Conservation (phyloP, 2,329 filamentous ascomycete genomes). For the Aureobasidium uvarum region DNA sequence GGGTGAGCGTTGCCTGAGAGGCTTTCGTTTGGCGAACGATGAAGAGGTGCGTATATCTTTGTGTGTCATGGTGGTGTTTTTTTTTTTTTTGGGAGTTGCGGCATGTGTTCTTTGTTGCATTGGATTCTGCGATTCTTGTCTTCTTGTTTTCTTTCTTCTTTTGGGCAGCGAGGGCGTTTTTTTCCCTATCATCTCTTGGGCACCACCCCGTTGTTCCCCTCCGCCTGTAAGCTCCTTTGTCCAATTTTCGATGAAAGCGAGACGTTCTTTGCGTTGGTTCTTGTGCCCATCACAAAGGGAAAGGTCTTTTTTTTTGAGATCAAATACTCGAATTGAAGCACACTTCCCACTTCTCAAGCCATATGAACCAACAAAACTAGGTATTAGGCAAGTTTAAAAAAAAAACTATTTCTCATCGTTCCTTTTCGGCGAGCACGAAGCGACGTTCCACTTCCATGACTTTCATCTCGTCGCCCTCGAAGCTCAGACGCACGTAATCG, state of each 20-base stretch:
- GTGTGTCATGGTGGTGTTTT: background rate
- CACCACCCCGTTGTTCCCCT: background rate
- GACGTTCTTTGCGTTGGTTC: too few relatives aligned
- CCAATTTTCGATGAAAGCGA: background rate
- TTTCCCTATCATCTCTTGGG: background rate
- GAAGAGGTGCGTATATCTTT: background rate
- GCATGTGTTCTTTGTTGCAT: too few relatives aligned
- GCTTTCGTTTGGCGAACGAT: background rate
- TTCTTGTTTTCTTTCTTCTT: background rate
- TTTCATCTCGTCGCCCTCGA: conserved; percentile 48
- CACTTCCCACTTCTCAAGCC: background rate
- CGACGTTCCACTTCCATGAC: conserved; percentile 52
- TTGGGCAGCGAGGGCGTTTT: conserved; percentile 7
- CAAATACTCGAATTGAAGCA: too few relatives aligned
- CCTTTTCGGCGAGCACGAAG: conserved; percentile 47
- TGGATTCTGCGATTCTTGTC: background rate
- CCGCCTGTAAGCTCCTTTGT: background rate
- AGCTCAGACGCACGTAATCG: conserved; percentile 46
- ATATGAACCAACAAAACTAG: too few relatives aligned
- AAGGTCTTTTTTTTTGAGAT: too few relatives aligned
- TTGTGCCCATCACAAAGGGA: too few relatives aligned
- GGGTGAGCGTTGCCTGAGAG: conserved; percentile 31
- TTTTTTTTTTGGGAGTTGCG: background rate
- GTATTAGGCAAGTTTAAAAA: too few relatives aligned
- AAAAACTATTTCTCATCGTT: too few relatives aligned